Conservation (phyloP, 1,284 basidiomycete genomes). For the Thecaphora thlaspeos region DNA sequence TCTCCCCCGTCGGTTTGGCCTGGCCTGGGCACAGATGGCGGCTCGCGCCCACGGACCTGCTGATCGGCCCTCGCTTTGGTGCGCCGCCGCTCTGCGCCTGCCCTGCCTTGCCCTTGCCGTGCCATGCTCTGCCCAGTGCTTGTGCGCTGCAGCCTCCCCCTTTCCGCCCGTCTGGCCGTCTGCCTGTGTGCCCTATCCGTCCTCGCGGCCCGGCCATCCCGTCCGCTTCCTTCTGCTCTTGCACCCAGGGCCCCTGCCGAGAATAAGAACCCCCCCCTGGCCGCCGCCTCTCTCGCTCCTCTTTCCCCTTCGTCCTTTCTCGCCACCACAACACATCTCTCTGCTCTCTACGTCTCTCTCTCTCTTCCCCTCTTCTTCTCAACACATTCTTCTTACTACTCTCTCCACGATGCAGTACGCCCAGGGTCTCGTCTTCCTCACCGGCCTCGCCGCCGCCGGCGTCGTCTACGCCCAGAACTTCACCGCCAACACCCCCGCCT, state of each 20-base stretch:
- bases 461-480: not conserved
- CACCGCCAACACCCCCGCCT: conserved; percentile 1
- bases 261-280: not conserved
- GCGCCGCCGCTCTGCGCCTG: not conserved
- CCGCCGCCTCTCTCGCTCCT: not conserved
- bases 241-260: too few relatives aligned
- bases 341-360: too few relatives aligned
- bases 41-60: too few relatives aligned
- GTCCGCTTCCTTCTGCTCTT: too few relatives aligned
- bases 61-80: too few relatives aligned
- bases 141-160: too few relatives aligned
- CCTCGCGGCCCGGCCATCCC: too few relatives aligned
- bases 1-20: too few relatives aligned
- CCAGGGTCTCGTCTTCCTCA: not conserved
- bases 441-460: conserved; percentile 1
- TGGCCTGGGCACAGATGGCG: too few relatives aligned
- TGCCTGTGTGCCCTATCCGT: not conserved
- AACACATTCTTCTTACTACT: not conserved
- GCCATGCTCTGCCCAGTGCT: not conserved
- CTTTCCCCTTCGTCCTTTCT: not conserved
- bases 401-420: not conserved
- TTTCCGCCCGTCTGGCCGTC: not conserved
- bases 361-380: too few relatives aligned
- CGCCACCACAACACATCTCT: too few relatives aligned
- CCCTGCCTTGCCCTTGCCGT: not conserved